These are phyloP conservation scores for Picea mariana DNA, from an alignment of 83 land plant genomes.

Conservation along the genomic window DNA sequence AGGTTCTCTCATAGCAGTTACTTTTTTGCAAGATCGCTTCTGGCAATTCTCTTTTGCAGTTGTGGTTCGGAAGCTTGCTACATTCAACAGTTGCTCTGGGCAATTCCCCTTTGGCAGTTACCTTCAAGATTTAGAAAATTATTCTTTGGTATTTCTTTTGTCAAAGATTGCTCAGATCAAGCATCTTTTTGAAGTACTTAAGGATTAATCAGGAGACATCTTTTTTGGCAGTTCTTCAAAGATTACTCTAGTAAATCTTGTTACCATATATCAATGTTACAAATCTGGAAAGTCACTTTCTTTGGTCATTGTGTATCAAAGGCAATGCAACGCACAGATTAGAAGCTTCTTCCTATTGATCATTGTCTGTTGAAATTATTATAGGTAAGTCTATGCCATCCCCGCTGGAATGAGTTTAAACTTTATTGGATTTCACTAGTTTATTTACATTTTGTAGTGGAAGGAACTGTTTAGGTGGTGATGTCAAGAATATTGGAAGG, in stretches of 20 bases:
- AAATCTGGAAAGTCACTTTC: slow-evolving; percentile 21
- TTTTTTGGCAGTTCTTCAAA: not conserved
- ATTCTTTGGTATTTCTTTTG: not conserved
- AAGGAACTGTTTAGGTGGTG: no score
- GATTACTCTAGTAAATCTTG: slow-evolving; percentile 16
- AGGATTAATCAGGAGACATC: not conserved
- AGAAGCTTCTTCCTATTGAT: not conserved
- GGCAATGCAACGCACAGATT: not conserved
- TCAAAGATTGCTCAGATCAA: slow-evolving; percentile 10
- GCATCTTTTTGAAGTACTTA: slow-evolving; percentile 10
- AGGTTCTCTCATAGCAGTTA: slow-evolving; percentile 2
- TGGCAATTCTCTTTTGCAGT: slow-evolving; percentile 27
- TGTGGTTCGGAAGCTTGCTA: not conserved
- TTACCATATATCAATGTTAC: slow-evolving; percentile 29
- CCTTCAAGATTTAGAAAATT: not conserved
- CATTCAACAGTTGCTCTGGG: slow-evolving; percentile 6
- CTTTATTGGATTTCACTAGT: no score
- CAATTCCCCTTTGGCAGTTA: slow-evolving; percentile 30
- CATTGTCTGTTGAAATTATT: not conserved
- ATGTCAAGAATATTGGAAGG: no score
- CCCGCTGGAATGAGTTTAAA: no score
- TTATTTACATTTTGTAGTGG: no score
- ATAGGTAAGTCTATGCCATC: not conserved
- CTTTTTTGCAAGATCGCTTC: not conserved
- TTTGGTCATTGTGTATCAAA: not conserved